These are phyloP conservation scores for Parmelia sp. DNA, from an alignment of 495 filamentous ascomycete genomes.

Conservation along the genomic window DNA sequence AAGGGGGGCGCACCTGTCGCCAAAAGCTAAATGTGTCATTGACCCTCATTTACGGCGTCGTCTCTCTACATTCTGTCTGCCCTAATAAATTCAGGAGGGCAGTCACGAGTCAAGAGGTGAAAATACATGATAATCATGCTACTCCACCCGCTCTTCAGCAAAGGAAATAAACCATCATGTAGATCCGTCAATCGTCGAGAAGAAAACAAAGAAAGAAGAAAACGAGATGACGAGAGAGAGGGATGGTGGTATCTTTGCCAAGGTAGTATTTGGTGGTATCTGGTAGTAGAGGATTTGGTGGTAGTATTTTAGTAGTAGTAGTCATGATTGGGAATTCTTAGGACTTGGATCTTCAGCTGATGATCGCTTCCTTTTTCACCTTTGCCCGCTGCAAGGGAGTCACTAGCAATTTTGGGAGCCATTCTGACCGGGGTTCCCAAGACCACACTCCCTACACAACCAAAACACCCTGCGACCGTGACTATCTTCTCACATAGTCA, in stretches of 20 bases:
- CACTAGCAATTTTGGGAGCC: background rate
- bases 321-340: background rate
- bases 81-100: background rate
- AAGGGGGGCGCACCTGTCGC: background rate
- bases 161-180: too few species aligned
- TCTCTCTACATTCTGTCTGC: too few species aligned
- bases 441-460: background rate
- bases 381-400: slow-evolving; percentile 3
- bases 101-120: too few species aligned
- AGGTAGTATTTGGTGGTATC: too few species aligned
- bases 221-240: too few species aligned
- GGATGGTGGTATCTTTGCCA: too few species aligned
- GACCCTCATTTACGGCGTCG: background rate
- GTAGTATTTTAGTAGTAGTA: too few species aligned
- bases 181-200: too few species aligned
- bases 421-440: background rate
- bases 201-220: too few species aligned
- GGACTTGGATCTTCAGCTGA: background rate
- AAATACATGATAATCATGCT: too few species aligned
- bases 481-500: background rate
- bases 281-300: too few species aligned
- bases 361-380: background rate
- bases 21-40: background rate
- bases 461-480: background rate
- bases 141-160: too few species aligned